Evolutionary conservation across 148 eudicot genomes (phyloP).

Genomic region (Camellia lanceoleosa): DNA sequence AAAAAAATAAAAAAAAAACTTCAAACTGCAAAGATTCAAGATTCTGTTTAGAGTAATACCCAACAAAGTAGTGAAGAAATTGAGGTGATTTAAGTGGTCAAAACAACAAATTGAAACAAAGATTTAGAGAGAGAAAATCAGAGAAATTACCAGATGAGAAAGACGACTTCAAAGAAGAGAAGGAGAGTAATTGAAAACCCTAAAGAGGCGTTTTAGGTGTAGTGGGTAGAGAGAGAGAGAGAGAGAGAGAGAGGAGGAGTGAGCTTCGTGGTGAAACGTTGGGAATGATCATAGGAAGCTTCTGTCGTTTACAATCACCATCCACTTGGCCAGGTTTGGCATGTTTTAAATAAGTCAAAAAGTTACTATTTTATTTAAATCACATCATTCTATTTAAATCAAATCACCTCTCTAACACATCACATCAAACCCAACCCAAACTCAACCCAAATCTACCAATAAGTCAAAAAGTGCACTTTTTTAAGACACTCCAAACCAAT

Average conservation of each 20-base stretch:
- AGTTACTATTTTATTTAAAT: too few relatives aligned
- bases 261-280: neutral
- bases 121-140: neutral
- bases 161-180: neutral
- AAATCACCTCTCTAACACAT: too few relatives aligned
- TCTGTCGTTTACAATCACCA: neutral
- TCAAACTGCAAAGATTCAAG: neutral
- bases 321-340: too few relatives aligned
- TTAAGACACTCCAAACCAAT: too few relatives aligned
- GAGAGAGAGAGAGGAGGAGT: neutral
- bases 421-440: too few relatives aligned
- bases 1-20: too few relatives aligned
- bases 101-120: neutral
- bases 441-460: too few relatives aligned
- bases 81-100: neutral
- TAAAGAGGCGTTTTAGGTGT: slow-evolving; percentile 5
- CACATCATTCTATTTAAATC: too few relatives aligned
- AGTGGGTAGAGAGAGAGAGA: neutral
- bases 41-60: neutral
- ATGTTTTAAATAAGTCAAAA: too few relatives aligned
- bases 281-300: slow-evolving; percentile 12
- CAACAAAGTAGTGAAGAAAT: neutral
- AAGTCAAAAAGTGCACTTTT: too few relatives aligned
- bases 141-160: neutral
- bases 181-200: slow-evolving; percentile 5